Conservation (phyloP, 108 stramenopile genomes). For the Schizochytrium sp. region DNA sequence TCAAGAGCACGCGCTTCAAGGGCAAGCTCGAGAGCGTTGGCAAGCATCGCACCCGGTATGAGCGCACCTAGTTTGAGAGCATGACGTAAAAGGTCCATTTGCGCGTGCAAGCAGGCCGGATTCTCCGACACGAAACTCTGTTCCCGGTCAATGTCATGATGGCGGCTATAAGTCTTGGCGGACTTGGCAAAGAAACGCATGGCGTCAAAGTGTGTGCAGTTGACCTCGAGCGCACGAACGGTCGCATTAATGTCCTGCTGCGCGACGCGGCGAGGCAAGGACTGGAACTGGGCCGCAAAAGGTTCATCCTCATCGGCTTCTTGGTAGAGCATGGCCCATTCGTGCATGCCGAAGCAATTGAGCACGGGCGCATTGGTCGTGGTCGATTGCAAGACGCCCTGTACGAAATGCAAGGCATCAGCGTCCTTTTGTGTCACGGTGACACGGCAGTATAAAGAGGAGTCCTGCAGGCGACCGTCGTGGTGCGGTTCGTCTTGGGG, state of each 20-base stretch:
- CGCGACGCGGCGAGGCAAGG: not conserved
- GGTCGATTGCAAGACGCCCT: not conserved
- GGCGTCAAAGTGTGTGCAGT: not conserved
- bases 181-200: not conserved
- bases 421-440: too few relatives aligned
- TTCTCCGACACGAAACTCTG: not conserved
- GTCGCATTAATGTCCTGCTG: not conserved
- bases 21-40: not conserved
- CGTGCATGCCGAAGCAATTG: not conserved
- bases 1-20: not conserved
- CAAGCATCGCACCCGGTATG: not conserved
- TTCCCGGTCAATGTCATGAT: not conserved
- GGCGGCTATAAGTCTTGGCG: not conserved
- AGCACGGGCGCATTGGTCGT: not conserved
- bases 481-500: too few relatives aligned
- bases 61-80: not conserved
- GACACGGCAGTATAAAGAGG: too few relatives aligned
- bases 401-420: not conserved
- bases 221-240: not conserved
- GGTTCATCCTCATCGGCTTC: not conserved
- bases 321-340: conserved; percentile 18
- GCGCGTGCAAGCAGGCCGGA: not conserved
- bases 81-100: not conserved
- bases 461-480: too few relatives aligned
- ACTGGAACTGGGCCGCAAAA: not conserved